These are phyloP conservation scores for Lyophyllum semitale DNA, from an alignment of 768 basidiomycete species.

Conservation along the genomic window DNA sequence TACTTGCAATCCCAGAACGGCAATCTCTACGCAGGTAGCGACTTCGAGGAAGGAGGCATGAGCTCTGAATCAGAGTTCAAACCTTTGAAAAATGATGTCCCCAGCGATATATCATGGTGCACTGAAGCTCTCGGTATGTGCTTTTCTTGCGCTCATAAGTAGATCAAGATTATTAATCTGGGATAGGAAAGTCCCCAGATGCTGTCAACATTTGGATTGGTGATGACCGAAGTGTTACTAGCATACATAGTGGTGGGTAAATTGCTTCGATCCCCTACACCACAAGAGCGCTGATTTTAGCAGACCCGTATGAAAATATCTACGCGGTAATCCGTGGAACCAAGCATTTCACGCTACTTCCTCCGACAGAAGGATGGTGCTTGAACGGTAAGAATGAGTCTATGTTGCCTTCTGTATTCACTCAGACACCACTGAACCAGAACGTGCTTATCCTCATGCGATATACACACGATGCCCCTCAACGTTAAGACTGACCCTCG, in stretches of 20 bases:
- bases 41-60: slow-evolving; percentile 35
- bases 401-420: not conserved
- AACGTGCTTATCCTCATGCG: slow-evolving; percentile 67
- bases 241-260: slow-evolving; percentile 77
- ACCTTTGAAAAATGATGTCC: slow-evolving; percentile 64
- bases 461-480: slow-evolving; percentile 52
- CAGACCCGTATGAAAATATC: slow-evolving; percentile 84
- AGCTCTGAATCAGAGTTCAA: slow-evolving; percentile 56
- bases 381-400: slow-evolving; percentile 58
- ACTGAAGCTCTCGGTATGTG: slow-evolving; percentile 73
- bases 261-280: not conserved
- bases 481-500: slow-evolving; percentile 21
- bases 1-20: slow-evolving; percentile 95
- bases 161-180: not conserved
- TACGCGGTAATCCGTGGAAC: slow-evolving; percentile 84
- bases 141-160: not conserved
- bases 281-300: not conserved
- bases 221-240: slow-evolving; percentile 72
- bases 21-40: slow-evolving; percentile 64
- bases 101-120: slow-evolving; percentile 71
- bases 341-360: slow-evolving; percentile 85
- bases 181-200: slow-evolving; percentile 66
- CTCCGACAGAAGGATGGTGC: slow-evolving; percentile 88
- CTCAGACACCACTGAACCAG: slow-evolving; percentile 31
- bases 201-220: slow-evolving; percentile 96